Evolutionary conservation across 192 early-diverging fungal species (phyloP).

Genomic region (Lunasporangiospora selenospora): DNA sequence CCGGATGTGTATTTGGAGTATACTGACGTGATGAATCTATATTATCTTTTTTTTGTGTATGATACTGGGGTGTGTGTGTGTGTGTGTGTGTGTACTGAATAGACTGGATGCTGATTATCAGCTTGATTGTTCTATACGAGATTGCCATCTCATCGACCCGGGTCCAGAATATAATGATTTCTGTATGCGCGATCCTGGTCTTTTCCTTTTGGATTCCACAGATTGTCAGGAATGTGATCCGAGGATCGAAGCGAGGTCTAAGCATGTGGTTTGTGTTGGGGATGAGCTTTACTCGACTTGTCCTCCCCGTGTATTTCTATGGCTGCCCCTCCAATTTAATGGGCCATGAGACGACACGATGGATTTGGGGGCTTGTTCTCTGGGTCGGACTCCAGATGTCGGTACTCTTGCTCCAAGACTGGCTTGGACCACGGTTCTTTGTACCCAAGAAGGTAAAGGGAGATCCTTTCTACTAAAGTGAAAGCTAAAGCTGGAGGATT

Average conservation of each 20-base stretch:
- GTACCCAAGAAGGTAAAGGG: slow-evolving; percentile 63
- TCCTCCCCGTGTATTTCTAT: slow-evolving; percentile 65
- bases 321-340: slow-evolving; percentile 66
- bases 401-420: slow-evolving; percentile 70
- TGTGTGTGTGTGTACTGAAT: slow-evolving; percentile 1
- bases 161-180: slow-evolving; percentile 54
- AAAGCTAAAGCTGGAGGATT: background rate
- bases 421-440: slow-evolving; percentile 75
- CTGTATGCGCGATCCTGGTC: slow-evolving; percentile 49
- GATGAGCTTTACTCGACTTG: slow-evolving; percentile 60
- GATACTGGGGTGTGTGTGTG: background rate
- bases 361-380: slow-evolving; percentile 57
- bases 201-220: slow-evolving; percentile 89
- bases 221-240: slow-evolving; percentile 70
- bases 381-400: slow-evolving; percentile 66
- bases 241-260: slow-evolving; percentile 66
- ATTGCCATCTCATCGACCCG: slow-evolving; percentile 55
- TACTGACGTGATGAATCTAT: too few species aligned
- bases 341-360: slow-evolving; percentile 55
- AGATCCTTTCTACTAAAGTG: background rate
- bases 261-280: slow-evolving; percentile 65
- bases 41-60: too few species aligned
- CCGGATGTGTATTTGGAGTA: too few species aligned
- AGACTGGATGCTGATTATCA: slow-evolving; percentile 64
- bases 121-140: slow-evolving; percentile 68